These are phyloP conservation scores for Exophiala mesophila DNA, from an alignment of 2,329 filamentous ascomycete genomes.

Conservation along the genomic window DNA sequence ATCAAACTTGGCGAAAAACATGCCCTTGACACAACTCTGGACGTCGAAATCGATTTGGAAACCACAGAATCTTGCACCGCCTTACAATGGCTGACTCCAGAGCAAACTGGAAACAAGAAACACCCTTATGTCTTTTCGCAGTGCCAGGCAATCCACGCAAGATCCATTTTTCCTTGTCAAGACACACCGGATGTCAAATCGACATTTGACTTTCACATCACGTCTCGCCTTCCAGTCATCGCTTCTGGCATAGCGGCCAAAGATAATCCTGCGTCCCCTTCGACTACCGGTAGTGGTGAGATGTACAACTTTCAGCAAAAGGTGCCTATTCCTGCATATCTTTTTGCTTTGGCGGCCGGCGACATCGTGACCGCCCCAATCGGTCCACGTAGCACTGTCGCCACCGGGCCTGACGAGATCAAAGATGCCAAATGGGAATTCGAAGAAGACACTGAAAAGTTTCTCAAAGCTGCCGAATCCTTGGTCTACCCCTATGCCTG, in stretches of 20 bases:
- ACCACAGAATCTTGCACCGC: constrained; percentile 88
- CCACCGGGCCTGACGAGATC: constrained; percentile 82
- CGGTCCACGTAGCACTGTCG: constrained; percentile 77
- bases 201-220: constrained; percentile 85
- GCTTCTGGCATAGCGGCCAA: constrained; percentile 71
- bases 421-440: constrained; percentile 84
- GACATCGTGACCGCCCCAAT: constrained; percentile 83
- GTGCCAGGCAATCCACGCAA: constrained; percentile 92
- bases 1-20: constrained; percentile 40
- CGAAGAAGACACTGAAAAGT: constrained; percentile 84
- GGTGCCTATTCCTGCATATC: constrained; percentile 88
- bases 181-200: constrained; percentile 97
- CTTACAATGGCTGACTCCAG: constrained; percentile 89
- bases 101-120: constrained; percentile 91
- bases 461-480: constrained; percentile 77
- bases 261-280: constrained; percentile 40
- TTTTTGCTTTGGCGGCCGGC: constrained; percentile 80
- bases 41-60: constrained; percentile 61
- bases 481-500: constrained; percentile 83
- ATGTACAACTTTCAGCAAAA: constrained; percentile 84
- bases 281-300: constrained; percentile 51
- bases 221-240: constrained; percentile 81
- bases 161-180: constrained; percentile 92
- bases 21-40: constrained; percentile 29
- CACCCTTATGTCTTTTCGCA: constrained; percentile 98